Evolutionary conservation across 768 basidiomycete species (phyloP).

Genomic region (Suillus luteus): DNA sequence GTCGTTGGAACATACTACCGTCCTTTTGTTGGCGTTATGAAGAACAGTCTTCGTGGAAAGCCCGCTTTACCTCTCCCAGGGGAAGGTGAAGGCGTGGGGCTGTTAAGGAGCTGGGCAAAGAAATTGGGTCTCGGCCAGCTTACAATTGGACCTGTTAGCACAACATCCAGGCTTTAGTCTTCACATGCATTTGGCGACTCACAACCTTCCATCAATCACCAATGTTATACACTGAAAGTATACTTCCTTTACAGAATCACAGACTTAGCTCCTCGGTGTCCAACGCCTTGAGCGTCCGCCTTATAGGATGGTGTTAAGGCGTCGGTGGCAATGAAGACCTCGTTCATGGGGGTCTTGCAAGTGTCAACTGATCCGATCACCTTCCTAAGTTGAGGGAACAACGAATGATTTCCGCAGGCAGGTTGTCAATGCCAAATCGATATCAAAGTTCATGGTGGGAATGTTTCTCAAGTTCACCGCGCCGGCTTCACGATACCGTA

Average conservation of each 20-base stretch:
- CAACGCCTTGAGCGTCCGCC: neutral
- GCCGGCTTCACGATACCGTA: neutral
- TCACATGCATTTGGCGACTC: neutral
- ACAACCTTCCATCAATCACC: neutral
- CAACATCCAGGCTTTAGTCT: neutral
- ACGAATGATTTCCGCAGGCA: neutral
- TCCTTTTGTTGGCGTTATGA: conserved; percentile 29
- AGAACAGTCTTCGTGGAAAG: conserved; percentile 20
- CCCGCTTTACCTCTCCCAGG: conserved; percentile 17
- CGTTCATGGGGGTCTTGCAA: neutral
- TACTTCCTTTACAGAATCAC: neutral
- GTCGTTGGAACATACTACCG: conserved; percentile 34
- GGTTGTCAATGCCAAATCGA: neutral
- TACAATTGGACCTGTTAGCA: conserved; percentile 27
- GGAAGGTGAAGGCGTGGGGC: conserved; percentile 33
- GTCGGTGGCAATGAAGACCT: neutral
- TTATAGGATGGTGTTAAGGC: neutral
- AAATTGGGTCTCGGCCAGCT: conserved; percentile 32
- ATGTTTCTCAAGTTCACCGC: neutral
- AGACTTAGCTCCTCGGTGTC: neutral
- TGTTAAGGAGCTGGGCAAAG: conserved; percentile 33
- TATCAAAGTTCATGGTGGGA: neutral
- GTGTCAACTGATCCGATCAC: conserved; percentile 2
- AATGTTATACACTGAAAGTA: neutral
- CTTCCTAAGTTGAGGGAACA: neutral